Evolutionary conservation across 2,329 filamentous ascomycete genomes (phyloP), one percentile per base, ranked within the genome.

Genomic region (Cladosporium halotolerans): DNA sequence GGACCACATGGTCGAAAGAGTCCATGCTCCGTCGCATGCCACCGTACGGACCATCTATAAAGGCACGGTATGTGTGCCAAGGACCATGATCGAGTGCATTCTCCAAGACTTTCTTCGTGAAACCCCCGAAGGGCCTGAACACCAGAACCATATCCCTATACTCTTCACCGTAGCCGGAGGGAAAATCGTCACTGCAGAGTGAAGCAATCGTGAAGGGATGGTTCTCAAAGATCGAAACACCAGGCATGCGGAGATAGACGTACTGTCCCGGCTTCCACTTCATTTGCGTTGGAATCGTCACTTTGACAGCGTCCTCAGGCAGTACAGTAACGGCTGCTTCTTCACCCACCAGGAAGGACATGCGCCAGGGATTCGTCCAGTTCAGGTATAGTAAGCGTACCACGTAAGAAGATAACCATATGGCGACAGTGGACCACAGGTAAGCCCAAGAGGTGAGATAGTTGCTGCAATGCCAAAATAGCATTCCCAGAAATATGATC

Each of bases 381-480:
- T 96, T 96, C 56, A 96, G 79, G 60, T 91, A 95, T 71, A 89
- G 88, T 2, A 95, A 66, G 13, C 92, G 82, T 61, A 85, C 71
- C 23, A 84, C 63, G 66, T 93, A 90, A 49, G 89, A 93, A 5
- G 85, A 61, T 1, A 79, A 73, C 84, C 90, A 93, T 57, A 96
- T 89, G 41, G 74, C 87, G 19, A 91, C 71, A 0, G 89, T 93
- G 1, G 88, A 83, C 64, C 82, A 95, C 2, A 97, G 80, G 65
- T 96, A 97, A 64, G 82, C 77, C 91, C 91, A 96, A 0, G 91
- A 95, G 52, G 84, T 85, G 36, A 96, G 79, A 61, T 88, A 95
- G 70, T 96, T 96, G 70, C 91, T 87, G 63, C 88, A 93, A 70
- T 97, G 92, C 92, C 92, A 97, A 73, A 97, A 95, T 28, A 97